A percentile compares a stretch with the other conserved stretches of the same genome.
Conservation (phyloP, 768 basidiomycete genomes). For the Dictyophora rubrovolvata region DNA sequence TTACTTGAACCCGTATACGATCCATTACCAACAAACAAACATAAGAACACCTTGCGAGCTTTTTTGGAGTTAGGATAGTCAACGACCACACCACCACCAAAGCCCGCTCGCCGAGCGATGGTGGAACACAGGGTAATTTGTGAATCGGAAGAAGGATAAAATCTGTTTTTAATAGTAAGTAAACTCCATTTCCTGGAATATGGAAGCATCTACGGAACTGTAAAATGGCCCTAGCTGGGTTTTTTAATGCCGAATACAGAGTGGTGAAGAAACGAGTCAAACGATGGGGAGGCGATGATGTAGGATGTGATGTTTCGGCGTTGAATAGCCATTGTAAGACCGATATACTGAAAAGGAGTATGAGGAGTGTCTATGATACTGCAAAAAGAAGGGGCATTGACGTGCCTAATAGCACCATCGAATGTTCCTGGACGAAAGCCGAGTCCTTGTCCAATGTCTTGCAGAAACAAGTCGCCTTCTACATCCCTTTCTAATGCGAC, state of each 20-base stretch:
- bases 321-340: slow-evolving; percentile 99
- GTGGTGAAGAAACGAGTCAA: slow-evolving; percentile 88
- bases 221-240: slow-evolving; percentile 76
- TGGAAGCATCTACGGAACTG: slow-evolving; percentile 31
- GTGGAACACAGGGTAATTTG: slow-evolving; percentile 93
- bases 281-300: slow-evolving; percentile 81
- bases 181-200: not conserved
- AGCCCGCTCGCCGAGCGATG: slow-evolving; percentile 88
- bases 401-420: slow-evolving; percentile 92
- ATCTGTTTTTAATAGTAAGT: slow-evolving; percentile 24
- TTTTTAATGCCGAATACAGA: slow-evolving; percentile 74
- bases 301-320: slow-evolving; percentile 84
- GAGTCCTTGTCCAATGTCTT: slow-evolving; percentile 97
- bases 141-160: slow-evolving; percentile 95
- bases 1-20: slow-evolving; percentile 26
- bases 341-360: slow-evolving; percentile 57
- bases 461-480: slow-evolving; percentile 91
- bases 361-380: not conserved
- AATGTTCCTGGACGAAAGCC: slow-evolving; percentile 95
- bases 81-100: slow-evolving; percentile 92
- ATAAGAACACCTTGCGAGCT: slow-evolving; percentile 89
- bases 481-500: slow-evolving; percentile 93
- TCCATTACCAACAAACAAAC: slow-evolving; percentile 83
- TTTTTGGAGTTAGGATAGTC: slow-evolving; percentile 98
- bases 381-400: not conserved